Conservation (phyloP, 2,329 filamentous ascomycete species). For the Fusarium tricinctum region DNA sequence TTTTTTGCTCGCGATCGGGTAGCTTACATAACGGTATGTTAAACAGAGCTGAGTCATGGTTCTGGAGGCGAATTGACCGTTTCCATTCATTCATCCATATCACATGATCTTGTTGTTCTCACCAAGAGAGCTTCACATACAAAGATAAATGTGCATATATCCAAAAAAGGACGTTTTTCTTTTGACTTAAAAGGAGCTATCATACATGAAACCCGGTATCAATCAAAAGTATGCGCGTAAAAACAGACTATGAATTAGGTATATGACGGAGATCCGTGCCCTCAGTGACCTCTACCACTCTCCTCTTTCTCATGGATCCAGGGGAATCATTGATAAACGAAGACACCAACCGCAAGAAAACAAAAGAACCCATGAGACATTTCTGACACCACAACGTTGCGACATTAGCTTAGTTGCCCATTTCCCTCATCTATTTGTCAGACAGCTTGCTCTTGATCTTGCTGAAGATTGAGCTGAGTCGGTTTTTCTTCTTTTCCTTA, state of each 20-base stretch:
- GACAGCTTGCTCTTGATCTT: conserved; percentile 66
- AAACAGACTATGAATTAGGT: conserved; percentile 55
- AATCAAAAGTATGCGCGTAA: conserved; percentile 44
- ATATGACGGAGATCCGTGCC: conserved; percentile 54
- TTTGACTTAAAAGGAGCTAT: conserved; percentile 37
- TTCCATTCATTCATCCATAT: not conserved
- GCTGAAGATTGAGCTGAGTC: conserved; percentile 73
- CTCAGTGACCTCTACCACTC: conserved; percentile 50
- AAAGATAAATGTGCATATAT: conserved; percentile 15
- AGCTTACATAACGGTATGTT: conserved; percentile 11
- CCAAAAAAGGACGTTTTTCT: conserved; percentile 31
- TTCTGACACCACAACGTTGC: conserved; percentile 46
- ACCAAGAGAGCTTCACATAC: not conserved
- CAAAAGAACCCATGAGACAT: conserved; percentile 42
- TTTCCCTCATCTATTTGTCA: conserved; percentile 49
- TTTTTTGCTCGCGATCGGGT: no score
- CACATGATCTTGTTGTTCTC: conserved; percentile 15
- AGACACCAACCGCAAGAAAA: conserved; percentile 55
- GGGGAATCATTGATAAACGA: conserved; percentile 59
- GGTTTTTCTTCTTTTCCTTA: conserved; percentile 77
- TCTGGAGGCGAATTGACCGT: not conserved
- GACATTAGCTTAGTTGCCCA: conserved; percentile 45
- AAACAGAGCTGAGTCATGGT: conserved; percentile 46
- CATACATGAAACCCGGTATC: conserved; percentile 47
- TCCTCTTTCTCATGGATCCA: conserved; percentile 53